Conservation (phyloP, 305 asterid species). For the Fraxinus velutina region DNA sequence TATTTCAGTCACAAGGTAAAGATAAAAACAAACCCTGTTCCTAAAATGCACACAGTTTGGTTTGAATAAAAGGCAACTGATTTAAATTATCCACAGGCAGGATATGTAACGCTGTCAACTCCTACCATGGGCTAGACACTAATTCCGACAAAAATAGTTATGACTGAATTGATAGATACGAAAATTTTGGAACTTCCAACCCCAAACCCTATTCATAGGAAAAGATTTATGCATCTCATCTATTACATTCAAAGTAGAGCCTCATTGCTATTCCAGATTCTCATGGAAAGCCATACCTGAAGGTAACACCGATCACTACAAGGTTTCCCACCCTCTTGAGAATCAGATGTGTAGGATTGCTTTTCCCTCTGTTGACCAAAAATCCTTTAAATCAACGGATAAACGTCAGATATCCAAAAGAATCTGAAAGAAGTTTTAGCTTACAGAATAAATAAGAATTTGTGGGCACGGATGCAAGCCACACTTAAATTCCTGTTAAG, state of each 20-base stretch:
- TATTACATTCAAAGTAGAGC: neutral
- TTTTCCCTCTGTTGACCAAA: conserved; percentile 62
- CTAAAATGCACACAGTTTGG: neutral
- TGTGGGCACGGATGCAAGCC: conserved; percentile 93
- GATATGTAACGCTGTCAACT: neutral
- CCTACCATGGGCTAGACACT: conserved; percentile 3
- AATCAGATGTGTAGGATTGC: conserved; percentile 51
- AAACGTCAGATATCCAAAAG: conserved; percentile 17
- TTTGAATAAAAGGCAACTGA: conserved; percentile 12
- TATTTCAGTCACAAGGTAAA: neutral
- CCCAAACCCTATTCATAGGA: neutral
- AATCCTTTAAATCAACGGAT: conserved; percentile 23
- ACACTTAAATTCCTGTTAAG: conserved; percentile 79
- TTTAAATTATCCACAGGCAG: neutral
- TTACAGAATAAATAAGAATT: conserved; percentile 62
- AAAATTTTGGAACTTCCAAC: neutral
- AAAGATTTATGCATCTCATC: conserved; percentile 3
- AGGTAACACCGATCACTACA: conserved; percentile 84
- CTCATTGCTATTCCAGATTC: conserved; percentile 18
- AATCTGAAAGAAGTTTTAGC: conserved; percentile 28
- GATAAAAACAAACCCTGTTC: neutral
- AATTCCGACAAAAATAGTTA: neutral
- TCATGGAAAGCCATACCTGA: conserved; percentile 49
- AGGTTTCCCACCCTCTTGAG: conserved; percentile 69
- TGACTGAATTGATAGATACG: neutral